phyloP scores from a whole-genome alignment of 2,329 filamentous ascomycete genomes.

The Penicillium sp. region DNA sequence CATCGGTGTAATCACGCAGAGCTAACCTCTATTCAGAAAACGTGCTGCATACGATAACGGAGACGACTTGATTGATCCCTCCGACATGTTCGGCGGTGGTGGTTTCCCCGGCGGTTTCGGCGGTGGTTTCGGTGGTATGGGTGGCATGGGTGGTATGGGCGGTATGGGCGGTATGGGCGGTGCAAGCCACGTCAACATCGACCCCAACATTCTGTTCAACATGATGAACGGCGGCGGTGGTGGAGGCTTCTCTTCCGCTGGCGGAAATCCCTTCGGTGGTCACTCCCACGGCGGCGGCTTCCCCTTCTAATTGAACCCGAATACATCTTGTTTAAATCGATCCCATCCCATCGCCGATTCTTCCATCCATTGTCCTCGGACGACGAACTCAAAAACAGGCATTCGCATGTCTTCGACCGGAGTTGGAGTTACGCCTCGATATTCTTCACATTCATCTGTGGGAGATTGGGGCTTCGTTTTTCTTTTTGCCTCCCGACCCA shows the following conservation, averaged over 20 bases:
- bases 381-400: slow-evolving; percentile 5
- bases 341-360: slow-evolving; percentile 12
- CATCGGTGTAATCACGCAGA: neutral
- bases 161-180: slow-evolving; percentile 58
- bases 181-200: slow-evolving; percentile 53
- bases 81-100: slow-evolving; percentile 71
- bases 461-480: slow-evolving; percentile 3
- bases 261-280: slow-evolving; percentile 43
- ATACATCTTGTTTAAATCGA: neutral
- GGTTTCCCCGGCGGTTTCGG: slow-evolving; percentile 45
- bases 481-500: slow-evolving; percentile 6
- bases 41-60: slow-evolving; percentile 87
- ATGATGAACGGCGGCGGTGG: slow-evolving; percentile 67
- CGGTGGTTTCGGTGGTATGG: slow-evolving; percentile 58
- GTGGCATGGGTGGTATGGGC: slow-evolving; percentile 47
- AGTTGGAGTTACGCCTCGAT: slow-evolving; percentile 14
- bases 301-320: slow-evolving; percentile 48
- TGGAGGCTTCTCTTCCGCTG: slow-evolving; percentile 49
- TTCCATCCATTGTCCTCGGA: neutral
- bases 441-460: slow-evolving; percentile 1
- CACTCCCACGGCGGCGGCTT: slow-evolving; percentile 51
- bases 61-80: slow-evolving; percentile 81
- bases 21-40: slow-evolving; percentile 56
- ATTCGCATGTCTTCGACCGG: slow-evolving; percentile 12
- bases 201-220: slow-evolving; percentile 74